Conservation (phyloP, 2,329 filamentous ascomycete genomes). For the Laburnicola sp. region DNA sequence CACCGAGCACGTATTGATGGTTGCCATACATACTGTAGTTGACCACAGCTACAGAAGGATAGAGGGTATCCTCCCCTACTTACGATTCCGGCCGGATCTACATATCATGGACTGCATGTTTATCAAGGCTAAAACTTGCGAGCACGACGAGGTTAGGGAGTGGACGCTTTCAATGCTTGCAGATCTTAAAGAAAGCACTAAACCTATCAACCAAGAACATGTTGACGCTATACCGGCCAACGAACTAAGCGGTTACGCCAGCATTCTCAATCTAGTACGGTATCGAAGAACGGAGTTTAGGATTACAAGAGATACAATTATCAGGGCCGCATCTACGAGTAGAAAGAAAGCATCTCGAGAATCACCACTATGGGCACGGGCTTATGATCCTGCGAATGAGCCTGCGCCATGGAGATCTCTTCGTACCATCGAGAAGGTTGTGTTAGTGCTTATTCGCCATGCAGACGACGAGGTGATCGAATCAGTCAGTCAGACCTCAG, state of each 20-base stretch:
- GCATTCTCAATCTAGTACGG: constrained; percentile 1
- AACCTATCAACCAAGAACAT: not conserved
- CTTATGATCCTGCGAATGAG: not conserved
- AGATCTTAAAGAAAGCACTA: not conserved
- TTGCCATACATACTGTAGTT: not conserved
- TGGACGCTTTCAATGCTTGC: not conserved
- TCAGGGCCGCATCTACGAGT: not conserved
- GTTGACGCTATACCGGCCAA: not conserved
- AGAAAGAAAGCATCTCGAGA: not conserved
- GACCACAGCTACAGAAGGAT: not conserved
- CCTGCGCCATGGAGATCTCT: not conserved
- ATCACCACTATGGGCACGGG: not conserved
- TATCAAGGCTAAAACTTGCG: not conserved
- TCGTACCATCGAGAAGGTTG: not conserved
- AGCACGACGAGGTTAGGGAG: not conserved
- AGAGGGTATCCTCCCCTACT: not conserved
- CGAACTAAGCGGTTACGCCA: not conserved
- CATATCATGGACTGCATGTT: too few species aligned
- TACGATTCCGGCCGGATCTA: not conserved
- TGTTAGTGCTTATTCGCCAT: not conserved
- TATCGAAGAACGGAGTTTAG: not conserved
- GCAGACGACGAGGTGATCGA: not conserved
- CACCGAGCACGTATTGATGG: not conserved
- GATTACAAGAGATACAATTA: not conserved
- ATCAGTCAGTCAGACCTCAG: not conserved